Evolutionary conservation across 2,329 filamentous ascomycete species (phyloP), one percentile per base, ranked within the genome.

Genomic region (Alternaria atra): DNA sequence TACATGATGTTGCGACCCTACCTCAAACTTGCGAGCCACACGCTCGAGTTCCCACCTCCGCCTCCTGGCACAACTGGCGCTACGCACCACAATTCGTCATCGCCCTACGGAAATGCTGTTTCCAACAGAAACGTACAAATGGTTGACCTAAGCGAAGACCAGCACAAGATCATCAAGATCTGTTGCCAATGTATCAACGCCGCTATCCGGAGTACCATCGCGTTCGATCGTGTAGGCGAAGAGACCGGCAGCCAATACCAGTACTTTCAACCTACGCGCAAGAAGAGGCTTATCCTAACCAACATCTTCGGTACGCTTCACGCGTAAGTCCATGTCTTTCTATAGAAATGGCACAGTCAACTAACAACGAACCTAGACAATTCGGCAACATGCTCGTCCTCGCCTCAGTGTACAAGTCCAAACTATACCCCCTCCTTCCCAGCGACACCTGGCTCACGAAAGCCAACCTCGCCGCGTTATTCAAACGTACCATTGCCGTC

Each of bases 321-420:
- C 84, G 65, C 63, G 61, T 63, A 64, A 69, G 77, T 71, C 73
- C 12, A 5, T 15, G 9, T 23, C 17, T 46, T 3, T 13, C 25
- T 34, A n/a, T 34, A 12, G 9, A 3, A 29, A 29, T 32, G 37
- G 32, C 29, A 25, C 17, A 44, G 12, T 42, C 32, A 51, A 40
- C 58, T 71, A 65, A 70, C 55, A 37, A n/a, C 12, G n/a, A 23
- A 60, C 46, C 5, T 15, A 97, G 94, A 6, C 95, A 99, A 92
- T 99, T 96, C 83, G 94, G 95, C 60, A 98, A 98, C 76, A 87
- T 97, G 73, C 84, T 98, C 50, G 92, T 96, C n/a, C 86, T 99
- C 2, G 89, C 92, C 27, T 93, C 94, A 1, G 91, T 90, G 4
- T 94, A 89, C 78, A 86, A 85, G 63, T 91, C 94, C 47, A 69